A percentile compares a stretch with the other conserved stretches of the same genome.
phyloP scores from a whole-genome alignment of 2,329 filamentous ascomycete species.

The Arthroderma uncinatum region DNA sequence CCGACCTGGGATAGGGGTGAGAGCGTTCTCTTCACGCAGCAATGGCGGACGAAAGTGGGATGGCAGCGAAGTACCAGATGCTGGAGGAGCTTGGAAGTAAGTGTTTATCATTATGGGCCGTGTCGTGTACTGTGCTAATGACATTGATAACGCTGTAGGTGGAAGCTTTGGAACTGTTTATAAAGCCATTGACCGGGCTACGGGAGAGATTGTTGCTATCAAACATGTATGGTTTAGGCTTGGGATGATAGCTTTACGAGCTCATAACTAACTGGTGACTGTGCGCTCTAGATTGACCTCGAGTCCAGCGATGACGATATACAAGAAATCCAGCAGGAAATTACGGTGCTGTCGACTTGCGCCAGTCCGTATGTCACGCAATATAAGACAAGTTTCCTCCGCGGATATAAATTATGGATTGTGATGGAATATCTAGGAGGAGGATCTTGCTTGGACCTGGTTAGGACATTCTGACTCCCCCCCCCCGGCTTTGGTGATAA shows the following conservation, averaged over 20 bases:
- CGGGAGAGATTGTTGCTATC: conserved; percentile 88
- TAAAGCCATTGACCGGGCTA: conserved; percentile 84
- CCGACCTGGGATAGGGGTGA: conserved; percentile 1
- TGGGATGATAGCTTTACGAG: neutral
- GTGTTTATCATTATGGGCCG: conserved; percentile 28
- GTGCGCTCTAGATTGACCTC: conserved; percentile 68
- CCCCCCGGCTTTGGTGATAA: neutral
- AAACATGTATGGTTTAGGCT: conserved; percentile 61
- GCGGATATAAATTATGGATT: conserved; percentile 96
- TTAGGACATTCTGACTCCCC: conserved; percentile 31
- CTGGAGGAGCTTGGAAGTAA: conserved; percentile 90
- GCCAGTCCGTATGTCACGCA: conserved; percentile 88
- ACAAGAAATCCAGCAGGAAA: conserved; percentile 94
- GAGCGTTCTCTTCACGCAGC: conserved; percentile 13
- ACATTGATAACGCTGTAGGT: conserved; percentile 41
- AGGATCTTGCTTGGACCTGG: conserved; percentile 86
- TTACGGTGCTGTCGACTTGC: conserved; percentile 88
- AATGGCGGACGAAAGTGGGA: conserved; percentile 39
- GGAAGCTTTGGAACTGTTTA: conserved; percentile 96
- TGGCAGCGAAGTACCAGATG: conserved; percentile 84
- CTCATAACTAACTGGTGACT: neutral
- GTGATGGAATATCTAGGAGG: conserved; percentile 97
- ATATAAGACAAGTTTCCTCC: conserved; percentile 93
- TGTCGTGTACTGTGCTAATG: neutral
- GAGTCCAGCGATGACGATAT: conserved; percentile 98